These are phyloP conservation scores for Leccinum pseudoinsigne DNA, from an alignment of 1,284 basidiomycete species.

Conservation along the genomic window DNA sequence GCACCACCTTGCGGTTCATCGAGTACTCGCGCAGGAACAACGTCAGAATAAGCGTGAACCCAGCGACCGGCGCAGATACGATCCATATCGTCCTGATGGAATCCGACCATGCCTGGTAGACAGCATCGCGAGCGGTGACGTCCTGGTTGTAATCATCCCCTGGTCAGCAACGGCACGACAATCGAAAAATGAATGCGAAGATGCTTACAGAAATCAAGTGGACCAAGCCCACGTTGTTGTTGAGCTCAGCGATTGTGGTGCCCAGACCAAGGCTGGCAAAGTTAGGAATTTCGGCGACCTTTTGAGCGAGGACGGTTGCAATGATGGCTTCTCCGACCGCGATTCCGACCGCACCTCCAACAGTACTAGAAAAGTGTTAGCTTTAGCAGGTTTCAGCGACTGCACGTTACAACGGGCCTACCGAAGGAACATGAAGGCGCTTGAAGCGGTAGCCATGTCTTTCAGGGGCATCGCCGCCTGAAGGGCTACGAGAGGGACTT, in stretches of 20 bases:
- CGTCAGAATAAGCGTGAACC: constrained; percentile 55
- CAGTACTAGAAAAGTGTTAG: constrained; percentile 40
- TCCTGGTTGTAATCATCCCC: constrained; percentile 39
- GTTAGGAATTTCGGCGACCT: constrained; percentile 49
- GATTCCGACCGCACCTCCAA: constrained; percentile 82
- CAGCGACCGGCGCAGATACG: constrained; percentile 59
- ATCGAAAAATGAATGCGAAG: constrained; percentile 1
- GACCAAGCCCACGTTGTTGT: constrained; percentile 53
- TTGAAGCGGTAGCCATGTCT: constrained; percentile 79
- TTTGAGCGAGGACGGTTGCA: constrained; percentile 55
- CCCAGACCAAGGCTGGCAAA: constrained; percentile 39
- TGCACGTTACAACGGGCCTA: constrained; percentile 24
- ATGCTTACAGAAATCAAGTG: constrained; percentile 53
- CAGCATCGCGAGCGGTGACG: constrained; percentile 41
- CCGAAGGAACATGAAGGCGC: constrained; percentile 73
- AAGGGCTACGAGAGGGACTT: constrained; percentile 47
- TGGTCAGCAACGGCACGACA: not conserved
- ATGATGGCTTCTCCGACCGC: constrained; percentile 72
- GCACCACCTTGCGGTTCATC: constrained; percentile 56
- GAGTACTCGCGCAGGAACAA: constrained; percentile 63
- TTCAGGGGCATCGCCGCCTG: constrained; percentile 83
- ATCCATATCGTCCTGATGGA: constrained; percentile 76
- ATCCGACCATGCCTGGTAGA: constrained; percentile 70
- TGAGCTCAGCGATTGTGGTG: constrained; percentile 55
- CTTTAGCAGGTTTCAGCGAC: not conserved